phyloP scores from a whole-genome alignment of 371 early-diverging fungal genomes.

The Choanephora cucurbitarum region DNA sequence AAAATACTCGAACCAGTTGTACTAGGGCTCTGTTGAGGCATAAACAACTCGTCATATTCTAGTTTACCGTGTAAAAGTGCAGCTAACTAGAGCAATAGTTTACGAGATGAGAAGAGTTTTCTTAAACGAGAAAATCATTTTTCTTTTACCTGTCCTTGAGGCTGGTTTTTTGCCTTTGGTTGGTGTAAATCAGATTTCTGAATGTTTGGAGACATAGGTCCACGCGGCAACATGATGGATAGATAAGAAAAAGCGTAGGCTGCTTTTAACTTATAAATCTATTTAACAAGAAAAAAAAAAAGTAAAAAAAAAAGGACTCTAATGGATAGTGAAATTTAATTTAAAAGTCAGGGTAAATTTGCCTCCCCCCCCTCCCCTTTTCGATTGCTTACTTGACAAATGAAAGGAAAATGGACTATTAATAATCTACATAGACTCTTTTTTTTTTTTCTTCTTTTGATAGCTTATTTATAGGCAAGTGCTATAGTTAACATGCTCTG shows the following conservation, averaged over 20 bases:
- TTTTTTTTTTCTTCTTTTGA: no score
- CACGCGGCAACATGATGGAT: conserved; percentile 23
- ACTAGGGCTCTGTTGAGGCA: conserved; percentile 8
- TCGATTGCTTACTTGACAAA: no score
- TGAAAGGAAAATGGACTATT: no score
- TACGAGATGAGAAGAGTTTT: conserved; percentile 12
- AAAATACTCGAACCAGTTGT: conserved; percentile 19
- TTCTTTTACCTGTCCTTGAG: conserved; percentile 41
- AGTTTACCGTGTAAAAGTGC: conserved; percentile 48
- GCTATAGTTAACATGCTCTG: no score
- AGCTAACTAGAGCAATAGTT: conserved; percentile 30
- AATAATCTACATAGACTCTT: no score
- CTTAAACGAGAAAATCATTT: no score
- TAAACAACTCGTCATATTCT: conserved; percentile 44
- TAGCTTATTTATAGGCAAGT: no score
- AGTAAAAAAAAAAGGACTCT: neutral
- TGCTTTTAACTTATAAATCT: no score
- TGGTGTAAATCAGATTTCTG: conserved; percentile 43
- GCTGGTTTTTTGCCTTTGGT: conserved; percentile 41
- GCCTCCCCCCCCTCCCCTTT: no score
- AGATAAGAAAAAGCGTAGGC: neutral
- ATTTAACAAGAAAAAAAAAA: conserved; percentile 2
- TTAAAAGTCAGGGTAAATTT: neutral
- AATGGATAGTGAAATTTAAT: neutral
- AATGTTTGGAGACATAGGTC: conserved; percentile 31